These are phyloP conservation scores for Talaromyces sp. DNA, from an alignment of 2,329 filamentous ascomycete species.

Conservation along the genomic window DNA sequence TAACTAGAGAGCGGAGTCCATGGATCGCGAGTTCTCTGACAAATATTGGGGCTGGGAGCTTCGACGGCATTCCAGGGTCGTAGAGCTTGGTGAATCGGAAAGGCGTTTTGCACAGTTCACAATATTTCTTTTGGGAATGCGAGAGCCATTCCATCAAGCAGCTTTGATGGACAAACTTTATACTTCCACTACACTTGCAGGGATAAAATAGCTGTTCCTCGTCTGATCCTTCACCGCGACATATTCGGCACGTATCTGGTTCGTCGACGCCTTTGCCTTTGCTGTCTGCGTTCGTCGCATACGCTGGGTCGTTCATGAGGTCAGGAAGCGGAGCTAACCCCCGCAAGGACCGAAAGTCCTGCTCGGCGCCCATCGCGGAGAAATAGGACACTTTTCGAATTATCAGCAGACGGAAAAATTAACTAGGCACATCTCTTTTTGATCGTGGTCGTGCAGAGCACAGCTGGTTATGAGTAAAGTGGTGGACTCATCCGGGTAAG, in stretches of 20 bases:
- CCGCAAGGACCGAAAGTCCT: conserved; percentile 23
- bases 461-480: conserved; percentile 7
- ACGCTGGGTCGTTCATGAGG: conserved; percentile 57
- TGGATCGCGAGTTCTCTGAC: conserved; percentile 73
- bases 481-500: conserved; percentile 6
- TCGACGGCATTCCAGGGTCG: conserved; percentile 84
- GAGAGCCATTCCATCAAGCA: conserved; percentile 98
- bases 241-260: conserved; percentile 91
- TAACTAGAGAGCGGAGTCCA: conserved; percentile 64
- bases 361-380: conserved; percentile 28
- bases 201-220: conserved; percentile 92
- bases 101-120: conserved; percentile 97
- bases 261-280: conserved; percentile 48
- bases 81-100: conserved; percentile 99
- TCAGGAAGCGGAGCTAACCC: conserved; percentile 39
- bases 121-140: conserved; percentile 98
- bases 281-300: conserved; percentile 40
- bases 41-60: conserved; percentile 77
- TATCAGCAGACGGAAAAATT: background rate
- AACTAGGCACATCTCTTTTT: conserved; percentile 7
- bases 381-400: background rate
- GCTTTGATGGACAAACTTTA: conserved; percentile 96
- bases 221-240: conserved; percentile 76
- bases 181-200: conserved; percentile 98
- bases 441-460: conserved; percentile 16